Base-by-base conservation (phyloP, 495 filamentous ascomycete genomes). In the Monascus purpureus region DNA sequence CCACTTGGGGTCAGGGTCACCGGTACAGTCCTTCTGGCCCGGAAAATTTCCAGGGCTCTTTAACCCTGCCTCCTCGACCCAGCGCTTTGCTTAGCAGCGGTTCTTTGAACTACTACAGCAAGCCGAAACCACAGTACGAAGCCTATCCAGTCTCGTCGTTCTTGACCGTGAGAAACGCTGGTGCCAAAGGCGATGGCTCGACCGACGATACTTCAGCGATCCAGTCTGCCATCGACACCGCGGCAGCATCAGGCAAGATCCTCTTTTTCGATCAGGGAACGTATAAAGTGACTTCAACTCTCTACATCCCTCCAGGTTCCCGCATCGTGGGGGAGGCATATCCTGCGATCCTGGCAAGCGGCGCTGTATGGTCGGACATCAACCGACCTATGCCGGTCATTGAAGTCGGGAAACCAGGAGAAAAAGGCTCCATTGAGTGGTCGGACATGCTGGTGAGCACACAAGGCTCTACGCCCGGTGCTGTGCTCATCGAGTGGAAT, bases 401-500 rank as follows among this genome's bases (percentile, higher is more conserved):
- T 18, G 52, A 65, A 37, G 71, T 85, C 17, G 72, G 83, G 30
- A 61, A 65, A 18, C 22, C 42, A 44, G 68, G 66, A 8, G 58
- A 72, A 8, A 39, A 51, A 12, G 73, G 75, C 24, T 48, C 51
- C 2, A 55, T 77, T 9, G 70, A 79, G 45, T 70, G 63, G 55
- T 65, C 58, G 13, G 72, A 78, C 43, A 55, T 74, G 47, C 75
- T 73, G 51, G 71, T 61, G 48, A 70, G 41, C 52, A 82, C 47
- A 33, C 67, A 72, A 29, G 77, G 76, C 17, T 50, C 53, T 15
- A 40, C 53, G 0, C 70, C 75, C 1, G 83, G 82, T 13, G 81
- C 78, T 22, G 70, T 74, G 11, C 63, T 86, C 20, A 73, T 92
- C 33, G 67, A 85, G 50, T 85, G 73, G 70, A 85, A 86, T 48